Base-by-base conservation (phyloP, 345 rosid species). In the Salix viminalis region DNA sequence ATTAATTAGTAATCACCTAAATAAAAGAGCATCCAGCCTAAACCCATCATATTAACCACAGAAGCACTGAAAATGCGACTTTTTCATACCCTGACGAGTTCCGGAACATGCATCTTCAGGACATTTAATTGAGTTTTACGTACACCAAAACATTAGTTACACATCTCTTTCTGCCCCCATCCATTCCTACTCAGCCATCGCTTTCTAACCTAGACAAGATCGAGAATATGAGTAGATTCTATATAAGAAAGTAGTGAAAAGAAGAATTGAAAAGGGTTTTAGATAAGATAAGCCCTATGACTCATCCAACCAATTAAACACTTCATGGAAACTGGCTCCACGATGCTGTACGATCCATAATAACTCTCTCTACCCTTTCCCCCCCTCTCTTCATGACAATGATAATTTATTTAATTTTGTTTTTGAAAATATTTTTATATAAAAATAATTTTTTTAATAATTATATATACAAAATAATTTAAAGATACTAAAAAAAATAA, bases 241-340 rank as follows among this genome's bases (percentile, higher is more conserved):
- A 72, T 23, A 54, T 34, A 36, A 76, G 68, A 75, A 75, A 78
- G 76, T 6, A 24, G 8, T 15, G 74, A 11, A 28, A 71, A 79
- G 56, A 36, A 42, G 24, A 24, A 19, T 34, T 15, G 61, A 67
- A 68, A 23, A 42, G 71, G 52, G 39, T 32, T 36, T 50, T 60
- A 26, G 84, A 87, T 78, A 84, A 81, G 89, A 88, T 88, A 83
- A 84, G 89, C 80, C 41, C 70, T n/a, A 65, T 79, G 88, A 78
- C 76, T 74, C 88, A 67, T 76, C 80, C 80, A 77, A 65, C 79
- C 85, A 78, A 79, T 52, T 32, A 21, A 18, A 80, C 52, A 68
- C 72, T 52, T 70, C 54, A 65, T 65, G 28, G 18, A 76, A 78
- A 66, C 66, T 65, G 67, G 73, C 70, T 77, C 81, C 75, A 60